A percentile compares a stretch with the other conserved stretches of the same genome.
Conservation (phyloP, 2,329 filamentous ascomycete genomes). For the Talaromyces sp. region DNA sequence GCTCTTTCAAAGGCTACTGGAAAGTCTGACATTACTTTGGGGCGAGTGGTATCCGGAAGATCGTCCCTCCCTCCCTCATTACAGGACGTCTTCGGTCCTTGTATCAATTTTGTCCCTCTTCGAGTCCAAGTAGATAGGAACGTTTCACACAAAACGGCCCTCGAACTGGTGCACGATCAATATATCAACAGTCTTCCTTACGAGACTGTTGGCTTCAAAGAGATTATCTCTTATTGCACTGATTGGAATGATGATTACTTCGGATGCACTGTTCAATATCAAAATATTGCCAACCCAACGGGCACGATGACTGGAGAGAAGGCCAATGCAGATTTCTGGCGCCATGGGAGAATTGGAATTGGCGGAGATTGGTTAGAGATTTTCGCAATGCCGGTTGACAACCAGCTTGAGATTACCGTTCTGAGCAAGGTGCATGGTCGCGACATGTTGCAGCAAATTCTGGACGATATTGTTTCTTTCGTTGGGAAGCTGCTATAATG, state of each 20-base stretch:
- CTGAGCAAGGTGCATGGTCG: background rate
- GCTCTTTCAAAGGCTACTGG: background rate
- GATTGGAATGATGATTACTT: background rate
- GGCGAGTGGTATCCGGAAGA: background rate
- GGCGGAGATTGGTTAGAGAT: background rate
- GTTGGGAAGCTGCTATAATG: background rate
- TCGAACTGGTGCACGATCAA: background rate
- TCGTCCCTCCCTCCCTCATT: background rate
- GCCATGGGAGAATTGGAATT: background rate
- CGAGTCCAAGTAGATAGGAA: background rate
- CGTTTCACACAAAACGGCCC: background rate
- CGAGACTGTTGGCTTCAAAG: slow-evolving; percentile 2
- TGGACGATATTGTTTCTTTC: background rate
- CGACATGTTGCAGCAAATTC: background rate
- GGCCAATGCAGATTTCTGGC: background rate
- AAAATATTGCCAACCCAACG: background rate
- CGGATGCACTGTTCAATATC: background rate
- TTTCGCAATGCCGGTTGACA: background rate
- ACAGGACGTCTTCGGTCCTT: background rate
- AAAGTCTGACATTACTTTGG: background rate
- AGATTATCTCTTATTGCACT: slow-evolving; percentile 3
- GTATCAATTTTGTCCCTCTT: background rate
- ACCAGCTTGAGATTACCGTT: background rate
- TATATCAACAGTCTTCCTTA: background rate
- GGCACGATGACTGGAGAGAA: background rate